Conservation (phyloP, 805 yeast species). For the Lachancea kluyveri region DNA sequence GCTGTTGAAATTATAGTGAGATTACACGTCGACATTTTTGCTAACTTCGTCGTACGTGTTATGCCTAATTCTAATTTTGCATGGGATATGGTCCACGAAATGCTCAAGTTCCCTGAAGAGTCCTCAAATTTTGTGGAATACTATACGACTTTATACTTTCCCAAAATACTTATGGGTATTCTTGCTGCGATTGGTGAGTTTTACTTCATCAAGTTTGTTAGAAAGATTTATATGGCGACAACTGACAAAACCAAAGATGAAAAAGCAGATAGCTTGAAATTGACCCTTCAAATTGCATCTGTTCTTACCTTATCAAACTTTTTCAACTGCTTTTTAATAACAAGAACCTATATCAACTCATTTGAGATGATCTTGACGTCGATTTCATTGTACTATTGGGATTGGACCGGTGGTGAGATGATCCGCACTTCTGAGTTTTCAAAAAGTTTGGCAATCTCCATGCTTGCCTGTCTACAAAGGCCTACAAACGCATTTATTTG, state of each 20-base stretch:
- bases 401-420: constrained; percentile 39
- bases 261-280: constrained; percentile 4
- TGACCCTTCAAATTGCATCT: constrained; percentile 14
- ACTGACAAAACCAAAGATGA: constrained; percentile 18
- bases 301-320: constrained; percentile 25
- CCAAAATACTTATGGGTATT: constrained; percentile 64
- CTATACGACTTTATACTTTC: constrained; percentile 40
- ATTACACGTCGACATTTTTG: constrained; percentile 2
- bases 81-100: constrained; percentile 7
- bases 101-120: constrained; percentile 13
- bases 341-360: constrained; percentile 82
- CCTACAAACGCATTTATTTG: constrained; percentile 83
- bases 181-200: constrained; percentile 71
- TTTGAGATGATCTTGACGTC: constrained; percentile 70
- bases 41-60: constrained; percentile 1
- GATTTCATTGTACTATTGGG: constrained; percentile 65
- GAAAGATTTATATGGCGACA: constrained; percentile 16
- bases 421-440: constrained; percentile 20
- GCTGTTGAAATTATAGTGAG: constrained; percentile 1
- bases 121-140: constrained; percentile 32
- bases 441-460: constrained; percentile 45
- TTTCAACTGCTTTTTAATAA: constrained; percentile 75
- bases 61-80: constrained; percentile 6
- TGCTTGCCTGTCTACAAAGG: constrained; percentile 61
- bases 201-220: constrained; percentile 45